Conservation (phyloP, 371 early-diverging fungal species). For the Syncephalastrum sp. region DNA sequence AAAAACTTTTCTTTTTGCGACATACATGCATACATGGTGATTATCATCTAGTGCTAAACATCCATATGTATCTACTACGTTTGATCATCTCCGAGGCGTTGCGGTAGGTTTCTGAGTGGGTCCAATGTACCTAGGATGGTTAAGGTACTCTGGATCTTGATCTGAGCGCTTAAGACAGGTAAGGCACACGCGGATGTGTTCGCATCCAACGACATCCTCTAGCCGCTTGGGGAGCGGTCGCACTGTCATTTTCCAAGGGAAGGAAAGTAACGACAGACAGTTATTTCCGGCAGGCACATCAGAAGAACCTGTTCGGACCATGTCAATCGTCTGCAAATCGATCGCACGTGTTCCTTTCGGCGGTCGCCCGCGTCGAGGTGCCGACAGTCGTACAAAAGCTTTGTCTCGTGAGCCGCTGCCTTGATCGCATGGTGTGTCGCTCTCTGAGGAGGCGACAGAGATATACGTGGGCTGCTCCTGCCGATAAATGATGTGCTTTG, state of each 20-base stretch:
- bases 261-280: neutral
- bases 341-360: conserved; percentile 39
- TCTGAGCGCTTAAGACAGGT: conserved; percentile 46
- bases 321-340: conserved; percentile 5
- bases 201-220: conserved; percentile 33
- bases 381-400: neutral
- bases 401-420: neutral
- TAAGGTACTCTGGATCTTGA: conserved; percentile 31
- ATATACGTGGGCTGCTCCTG: neutral
- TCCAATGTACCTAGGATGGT: conserved; percentile 22
- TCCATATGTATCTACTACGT: too few species aligned
- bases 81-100: too few species aligned
- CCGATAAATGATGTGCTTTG: conserved; percentile 20
- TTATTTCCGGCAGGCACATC: neutral
- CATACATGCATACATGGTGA: too few species aligned
- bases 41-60: too few species aligned
- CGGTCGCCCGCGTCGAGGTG: conserved; percentile 41
- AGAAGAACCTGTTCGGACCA: neutral
- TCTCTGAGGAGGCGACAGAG: neutral
- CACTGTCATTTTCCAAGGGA: conserved; percentile 23
- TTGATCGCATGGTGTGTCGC: neutral
- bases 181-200: conserved; percentile 36
- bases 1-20: too few species aligned
- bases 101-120: conserved; percentile 8
- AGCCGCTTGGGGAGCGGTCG: conserved; percentile 41